phyloP scores from a whole-genome alignment of 306 rosid genomes.

The Vigna radiata region DNA sequence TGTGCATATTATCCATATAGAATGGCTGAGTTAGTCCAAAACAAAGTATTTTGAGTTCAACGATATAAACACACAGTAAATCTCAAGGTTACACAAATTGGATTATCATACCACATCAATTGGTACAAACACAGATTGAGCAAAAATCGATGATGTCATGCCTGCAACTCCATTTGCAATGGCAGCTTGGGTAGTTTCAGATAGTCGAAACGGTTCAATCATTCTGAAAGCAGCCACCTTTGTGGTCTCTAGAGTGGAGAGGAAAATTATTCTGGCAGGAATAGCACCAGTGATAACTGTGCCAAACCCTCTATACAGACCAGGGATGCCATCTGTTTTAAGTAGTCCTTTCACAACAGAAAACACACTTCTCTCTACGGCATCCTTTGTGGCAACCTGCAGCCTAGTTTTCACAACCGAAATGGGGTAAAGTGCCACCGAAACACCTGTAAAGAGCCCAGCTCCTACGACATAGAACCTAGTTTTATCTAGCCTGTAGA shows the following conservation, averaged over 20 bases:
- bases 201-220: constrained; percentile 72
- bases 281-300: constrained; percentile 89
- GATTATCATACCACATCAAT: constrained; percentile 85
- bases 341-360: constrained; percentile 80
- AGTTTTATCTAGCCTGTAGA: constrained; percentile 92
- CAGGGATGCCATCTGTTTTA: constrained; percentile 84
- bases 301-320: constrained; percentile 91
- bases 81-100: constrained; percentile 36
- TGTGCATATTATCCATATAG: constrained; percentile 6
- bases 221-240: constrained; percentile 73
- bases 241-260: constrained; percentile 80
- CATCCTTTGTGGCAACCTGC: constrained; percentile 81
- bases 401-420: constrained; percentile 93
- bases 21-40: background rate
- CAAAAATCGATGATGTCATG: constrained; percentile 82
- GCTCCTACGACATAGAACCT: constrained; percentile 93
- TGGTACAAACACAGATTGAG: constrained; percentile 96
- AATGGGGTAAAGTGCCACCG: constrained; percentile 91
- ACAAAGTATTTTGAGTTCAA: constrained; percentile 5
- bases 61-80: constrained; percentile 1
- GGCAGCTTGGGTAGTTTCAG: constrained; percentile 89
- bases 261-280: constrained; percentile 85
- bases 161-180: constrained; percentile 95
- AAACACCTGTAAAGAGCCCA: constrained; percentile 90
- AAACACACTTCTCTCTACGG: constrained; percentile 73